Percentiles rank a stretch among this genome's conserved stretches.
Conservation (phyloP, 2,329 filamentous ascomycete species). For the Claviceps sp. region DNA sequence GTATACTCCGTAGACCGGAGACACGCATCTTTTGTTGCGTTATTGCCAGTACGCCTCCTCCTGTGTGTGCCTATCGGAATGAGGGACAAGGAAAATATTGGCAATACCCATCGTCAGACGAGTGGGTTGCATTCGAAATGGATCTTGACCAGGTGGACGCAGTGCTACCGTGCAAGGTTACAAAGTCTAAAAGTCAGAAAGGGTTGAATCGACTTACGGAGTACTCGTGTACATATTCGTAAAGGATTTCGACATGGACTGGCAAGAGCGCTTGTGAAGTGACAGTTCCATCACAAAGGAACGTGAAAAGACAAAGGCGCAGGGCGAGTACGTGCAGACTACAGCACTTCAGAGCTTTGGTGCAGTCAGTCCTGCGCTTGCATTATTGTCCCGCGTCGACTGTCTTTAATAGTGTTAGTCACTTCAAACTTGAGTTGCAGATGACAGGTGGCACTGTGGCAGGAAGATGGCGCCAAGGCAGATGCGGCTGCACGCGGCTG, state of each 20-base stretch:
- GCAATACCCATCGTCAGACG: background rate
- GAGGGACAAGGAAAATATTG: background rate
- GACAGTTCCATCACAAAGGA: background rate
- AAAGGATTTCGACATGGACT: background rate
- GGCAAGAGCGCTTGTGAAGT: background rate
- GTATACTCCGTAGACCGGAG: too few species aligned
- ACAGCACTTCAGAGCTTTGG: background rate
- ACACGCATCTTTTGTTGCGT: background rate
- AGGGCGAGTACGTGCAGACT: background rate
- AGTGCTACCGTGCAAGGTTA: background rate
- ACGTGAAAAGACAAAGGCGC: background rate
- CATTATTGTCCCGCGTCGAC: background rate
- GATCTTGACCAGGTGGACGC: background rate
- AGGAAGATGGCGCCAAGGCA: background rate
- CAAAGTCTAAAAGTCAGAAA: background rate
- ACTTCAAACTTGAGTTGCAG: background rate
- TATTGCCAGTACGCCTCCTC: background rate
- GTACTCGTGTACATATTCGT: background rate
- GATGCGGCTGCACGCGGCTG: constrained; percentile 1
- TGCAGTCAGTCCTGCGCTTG: background rate
- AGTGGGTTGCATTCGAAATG: background rate
- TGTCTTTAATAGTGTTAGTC: background rate
- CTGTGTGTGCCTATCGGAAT: background rate
- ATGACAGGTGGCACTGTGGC: background rate
- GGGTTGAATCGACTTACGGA: background rate